Evolutionary conservation across 2,329 filamentous ascomycete genomes (phyloP), one percentile per base, ranked within the genome.

Genomic region (Fusarium albidum): DNA sequence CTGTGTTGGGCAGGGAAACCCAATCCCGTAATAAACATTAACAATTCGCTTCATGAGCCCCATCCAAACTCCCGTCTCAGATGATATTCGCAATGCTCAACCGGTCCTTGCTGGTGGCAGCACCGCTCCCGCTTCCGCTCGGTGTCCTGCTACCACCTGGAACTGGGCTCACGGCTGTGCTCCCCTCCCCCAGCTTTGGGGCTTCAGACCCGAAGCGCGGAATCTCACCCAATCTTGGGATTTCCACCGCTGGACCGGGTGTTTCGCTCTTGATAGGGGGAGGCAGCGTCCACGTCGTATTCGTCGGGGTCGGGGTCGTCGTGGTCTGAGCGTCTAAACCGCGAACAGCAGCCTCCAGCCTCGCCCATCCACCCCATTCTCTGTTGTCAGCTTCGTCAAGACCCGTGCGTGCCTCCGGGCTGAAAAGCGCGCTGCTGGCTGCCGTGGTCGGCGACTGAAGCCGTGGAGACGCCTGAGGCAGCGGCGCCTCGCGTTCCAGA

Each of bases 291-390:
- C 73, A 76, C 15, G 69, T 65, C 6, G 67, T 58, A n/a, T 66
- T 70, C 5, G 71, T 61, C 9, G 71, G 69, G 9, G 70, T 71
- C 5, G 69, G 66, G 6, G 70, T 68, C 10, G 56, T 53, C 18
- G 57, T 60, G 42, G 61, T 64, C 10, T 64, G 41, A 21, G 54
- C 55, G 9, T 66, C 68, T n/a, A 76, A 52, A 13, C 65, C 66
- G 13, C 73, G 69, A 21, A 73, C 55, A 12, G 73, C 70, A 9
- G 68, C 79, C 65, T 95, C 88, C 12, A 96, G 77, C 56, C 84
- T 82, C 17, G 85, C 84, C 93, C 93, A 97, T 3, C 90, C 91
- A 44, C 87, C 86, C 91, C 91, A 96, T 39, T 90, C 87, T 46
- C 81, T 78, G 37, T 78, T 76, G 60, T 87, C 84, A 10, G 82